Evolutionary conservation across 306 rosid species (phyloP).

Genomic region (Crataegus laevigata): DNA sequence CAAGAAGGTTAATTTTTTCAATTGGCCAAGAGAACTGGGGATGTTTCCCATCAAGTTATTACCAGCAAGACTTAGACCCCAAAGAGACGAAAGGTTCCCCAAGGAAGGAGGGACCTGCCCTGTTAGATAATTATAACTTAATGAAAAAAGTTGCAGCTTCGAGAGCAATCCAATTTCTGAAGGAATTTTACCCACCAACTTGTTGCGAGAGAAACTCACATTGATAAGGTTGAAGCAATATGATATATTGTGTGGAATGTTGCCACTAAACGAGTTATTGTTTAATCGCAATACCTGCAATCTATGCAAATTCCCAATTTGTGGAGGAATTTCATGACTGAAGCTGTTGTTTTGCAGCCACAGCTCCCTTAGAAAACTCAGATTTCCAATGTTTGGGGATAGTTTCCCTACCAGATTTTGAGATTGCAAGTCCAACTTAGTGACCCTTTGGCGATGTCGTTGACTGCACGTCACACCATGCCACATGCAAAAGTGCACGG

Average conservation of each 20-base stretch:
- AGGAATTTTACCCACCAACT: background rate
- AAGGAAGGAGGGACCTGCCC: background rate
- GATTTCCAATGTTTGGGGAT: too few species aligned
- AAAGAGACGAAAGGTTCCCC: background rate
- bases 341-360: too few species aligned
- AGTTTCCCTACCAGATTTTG: too few species aligned
- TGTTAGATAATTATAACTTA: background rate
- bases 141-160: accelerated
- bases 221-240: background rate
- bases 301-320: background rate
- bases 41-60: background rate
- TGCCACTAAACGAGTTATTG: background rate
- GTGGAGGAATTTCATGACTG: background rate
- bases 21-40: background rate
- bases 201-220: background rate
- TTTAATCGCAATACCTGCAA: background rate
- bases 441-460: background rate
- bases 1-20: background rate
- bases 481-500: background rate
- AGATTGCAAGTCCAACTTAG: too few species aligned
- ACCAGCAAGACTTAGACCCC: accelerated
- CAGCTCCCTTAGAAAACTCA: too few species aligned
- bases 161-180: background rate
- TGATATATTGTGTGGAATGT: background rate
- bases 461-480: background rate